phyloP scores from a whole-genome alignment of 2,329 filamentous ascomycete species.

The Cryphonectria naterciae region DNA sequence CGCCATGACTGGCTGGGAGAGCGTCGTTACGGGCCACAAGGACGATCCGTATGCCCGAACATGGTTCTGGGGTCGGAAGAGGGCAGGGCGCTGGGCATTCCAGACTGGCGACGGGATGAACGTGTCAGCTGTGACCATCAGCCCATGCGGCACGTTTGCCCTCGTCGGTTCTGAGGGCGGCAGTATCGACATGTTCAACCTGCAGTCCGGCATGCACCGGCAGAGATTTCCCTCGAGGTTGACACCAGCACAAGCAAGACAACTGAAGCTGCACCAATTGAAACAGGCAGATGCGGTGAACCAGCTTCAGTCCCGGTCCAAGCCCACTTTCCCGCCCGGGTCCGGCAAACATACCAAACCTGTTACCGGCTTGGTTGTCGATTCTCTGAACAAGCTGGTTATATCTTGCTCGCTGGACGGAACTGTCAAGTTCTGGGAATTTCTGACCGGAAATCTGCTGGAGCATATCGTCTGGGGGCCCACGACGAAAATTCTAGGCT shows the following conservation, averaged over 20 bases:
- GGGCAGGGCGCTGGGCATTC: constrained; percentile 90
- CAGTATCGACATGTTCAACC: constrained; percentile 91
- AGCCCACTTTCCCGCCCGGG: constrained; percentile 54
- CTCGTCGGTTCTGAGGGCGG: constrained; percentile 84
- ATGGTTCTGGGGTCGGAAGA: constrained; percentile 97
- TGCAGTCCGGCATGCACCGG: constrained; percentile 88
- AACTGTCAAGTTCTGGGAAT: constrained; percentile 97
- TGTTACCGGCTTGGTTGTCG: constrained; percentile 84
- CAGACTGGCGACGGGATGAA: constrained; percentile 82
- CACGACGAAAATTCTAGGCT: constrained; percentile 74
- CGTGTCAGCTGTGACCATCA: constrained; percentile 86
- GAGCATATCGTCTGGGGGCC: constrained; percentile 84
- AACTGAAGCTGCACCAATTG: constrained; percentile 69
- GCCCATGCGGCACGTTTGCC: constrained; percentile 91
- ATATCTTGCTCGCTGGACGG: constrained; percentile 90
- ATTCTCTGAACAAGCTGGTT: constrained; percentile 84
- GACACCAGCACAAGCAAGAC: constrained; percentile 77
- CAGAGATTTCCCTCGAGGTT: constrained; percentile 83
- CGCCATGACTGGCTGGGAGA: constrained; percentile 92
- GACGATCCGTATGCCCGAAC: constrained; percentile 84
- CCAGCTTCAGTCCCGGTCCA: constrained; percentile 54
- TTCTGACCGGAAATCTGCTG: constrained; percentile 77
- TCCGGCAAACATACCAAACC: constrained; percentile 78
- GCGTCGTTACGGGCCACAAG: constrained; percentile 89
- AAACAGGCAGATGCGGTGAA: constrained; percentile 61